These are phyloP conservation scores for Mycena polygramma DNA, from an alignment of 768 basidiomycete species.

Conservation along the genomic window DNA sequence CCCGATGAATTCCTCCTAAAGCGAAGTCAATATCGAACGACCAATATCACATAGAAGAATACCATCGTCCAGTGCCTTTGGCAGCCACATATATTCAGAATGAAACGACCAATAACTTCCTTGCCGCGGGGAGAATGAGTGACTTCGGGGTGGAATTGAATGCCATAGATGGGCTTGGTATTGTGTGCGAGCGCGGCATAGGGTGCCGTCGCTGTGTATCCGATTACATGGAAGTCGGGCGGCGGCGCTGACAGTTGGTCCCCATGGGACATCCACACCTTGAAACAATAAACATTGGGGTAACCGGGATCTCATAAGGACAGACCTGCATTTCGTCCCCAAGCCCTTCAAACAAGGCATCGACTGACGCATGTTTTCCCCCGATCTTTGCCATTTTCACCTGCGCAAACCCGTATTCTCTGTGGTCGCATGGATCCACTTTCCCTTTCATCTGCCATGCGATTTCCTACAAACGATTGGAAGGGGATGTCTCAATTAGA, in stretches of 20 bases:
- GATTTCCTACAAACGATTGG: slow-evolving; percentile 84
- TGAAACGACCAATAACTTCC: slow-evolving; percentile 89
- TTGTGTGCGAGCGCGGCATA: slow-evolving; percentile 95
- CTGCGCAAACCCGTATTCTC: slow-evolving; percentile 95
- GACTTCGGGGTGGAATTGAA: slow-evolving; percentile 99
- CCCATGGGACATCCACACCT: slow-evolving; percentile 99
- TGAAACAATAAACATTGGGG: slow-evolving; percentile 6
- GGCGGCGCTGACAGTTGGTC: slow-evolving; percentile 91
- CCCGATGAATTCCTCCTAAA: slow-evolving; percentile 95
- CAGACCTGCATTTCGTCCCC: slow-evolving; percentile 88
- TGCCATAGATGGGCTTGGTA: slow-evolving; percentile 90
- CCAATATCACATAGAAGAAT: slow-evolving; percentile 28
- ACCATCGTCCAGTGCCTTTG: slow-evolving; percentile 95
- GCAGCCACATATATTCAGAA: slow-evolving; percentile 88
- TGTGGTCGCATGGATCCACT: slow-evolving; percentile 88
- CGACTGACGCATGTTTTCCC: slow-evolving; percentile 61
- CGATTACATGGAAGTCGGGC: slow-evolving; percentile 88
- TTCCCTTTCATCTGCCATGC: slow-evolving; percentile 89
- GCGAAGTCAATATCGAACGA: too few species aligned
- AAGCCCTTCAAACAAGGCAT: slow-evolving; percentile 87
- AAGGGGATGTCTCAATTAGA: too few species aligned
- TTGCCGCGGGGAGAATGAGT: slow-evolving; percentile 93
- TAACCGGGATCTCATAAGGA: too few species aligned
- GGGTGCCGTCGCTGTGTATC: slow-evolving; percentile 87
- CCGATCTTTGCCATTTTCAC: slow-evolving; percentile 79